A percentile compares a stretch with the other conserved stretches of the same genome.
Evolutionary conservation across 345 rosid genomes (phyloP).

Genomic region (Trapa incisa): DNA sequence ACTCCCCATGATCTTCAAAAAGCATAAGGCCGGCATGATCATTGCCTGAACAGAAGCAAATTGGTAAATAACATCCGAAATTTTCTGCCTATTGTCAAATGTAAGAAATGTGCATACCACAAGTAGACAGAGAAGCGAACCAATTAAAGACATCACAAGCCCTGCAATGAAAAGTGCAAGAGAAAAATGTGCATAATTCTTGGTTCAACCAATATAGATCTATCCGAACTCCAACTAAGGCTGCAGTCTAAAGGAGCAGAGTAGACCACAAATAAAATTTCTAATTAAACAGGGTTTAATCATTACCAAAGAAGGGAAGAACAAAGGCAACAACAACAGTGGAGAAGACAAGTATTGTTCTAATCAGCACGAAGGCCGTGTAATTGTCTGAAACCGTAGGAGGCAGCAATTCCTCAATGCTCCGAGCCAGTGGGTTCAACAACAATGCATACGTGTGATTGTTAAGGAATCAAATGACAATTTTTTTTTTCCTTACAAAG

Average conservation of each 20-base stretch:
- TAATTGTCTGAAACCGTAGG: constrained; percentile 27
- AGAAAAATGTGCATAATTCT: too few species aligned
- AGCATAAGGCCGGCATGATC: constrained; percentile 68
- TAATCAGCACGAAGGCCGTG: constrained; percentile 56
- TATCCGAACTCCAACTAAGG: too few species aligned
- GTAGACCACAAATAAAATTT: not conserved
- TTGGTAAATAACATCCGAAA: not conserved
- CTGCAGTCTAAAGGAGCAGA: not conserved
- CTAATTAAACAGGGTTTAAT: not conserved
- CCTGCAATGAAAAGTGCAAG: constrained; percentile 36
- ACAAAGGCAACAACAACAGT: constrained; percentile 71
- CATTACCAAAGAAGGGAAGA: constrained; percentile 70
- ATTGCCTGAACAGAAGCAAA: constrained; percentile 42
- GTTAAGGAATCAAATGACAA: constrained; percentile 21
- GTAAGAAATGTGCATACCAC: constrained; percentile 41
- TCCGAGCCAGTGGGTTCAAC: constrained; percentile 76
- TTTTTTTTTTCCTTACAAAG: not conserved
- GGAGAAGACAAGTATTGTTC: constrained; percentile 64
- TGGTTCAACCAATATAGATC: too few species aligned
- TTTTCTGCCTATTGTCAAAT: not conserved
- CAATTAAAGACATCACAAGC: constrained; percentile 85
- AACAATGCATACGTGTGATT: constrained; percentile 46
- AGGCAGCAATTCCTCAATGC: constrained; percentile 89
- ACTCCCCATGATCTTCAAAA: constrained; percentile 52
- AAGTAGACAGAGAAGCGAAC: constrained; percentile 64